Evolutionary conservation across 805 yeast species (phyloP).

Genomic region (Komagataella populi): DNA sequence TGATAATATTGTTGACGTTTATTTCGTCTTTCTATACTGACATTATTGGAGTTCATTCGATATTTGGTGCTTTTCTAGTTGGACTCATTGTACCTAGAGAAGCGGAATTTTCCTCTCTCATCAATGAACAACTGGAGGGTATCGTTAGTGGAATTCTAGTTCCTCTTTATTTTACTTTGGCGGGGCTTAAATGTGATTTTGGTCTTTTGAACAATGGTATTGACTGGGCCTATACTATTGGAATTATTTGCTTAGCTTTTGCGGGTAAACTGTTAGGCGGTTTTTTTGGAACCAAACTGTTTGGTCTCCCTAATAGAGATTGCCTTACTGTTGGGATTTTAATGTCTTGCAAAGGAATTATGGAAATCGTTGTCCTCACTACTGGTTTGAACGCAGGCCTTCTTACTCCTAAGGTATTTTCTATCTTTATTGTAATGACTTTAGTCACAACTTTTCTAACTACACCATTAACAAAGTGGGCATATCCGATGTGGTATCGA

Average conservation of each 20-base stretch:
- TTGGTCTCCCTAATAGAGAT: constrained; percentile 61
- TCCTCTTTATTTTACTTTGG: constrained; percentile 70
- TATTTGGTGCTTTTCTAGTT: constrained; percentile 72
- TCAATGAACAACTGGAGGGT: constrained; percentile 70
- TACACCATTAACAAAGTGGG: constrained; percentile 52
- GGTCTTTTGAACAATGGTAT: constrained; percentile 49
- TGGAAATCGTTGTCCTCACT: constrained; percentile 66
- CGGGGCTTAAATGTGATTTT: constrained; percentile 61
- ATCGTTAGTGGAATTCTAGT: constrained; percentile 56
- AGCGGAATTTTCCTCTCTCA: constrained; percentile 51
- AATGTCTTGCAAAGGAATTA: constrained; percentile 85
- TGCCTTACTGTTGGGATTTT: constrained; percentile 63
- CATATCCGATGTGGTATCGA: constrained; percentile 52
- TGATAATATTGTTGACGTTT: constrained; percentile 42
- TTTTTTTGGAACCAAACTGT: constrained; percentile 42
- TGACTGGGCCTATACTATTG: constrained; percentile 71
- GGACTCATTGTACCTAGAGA: constrained; percentile 72
- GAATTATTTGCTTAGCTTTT: constrained; percentile 54
- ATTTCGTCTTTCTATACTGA: constrained; percentile 68
- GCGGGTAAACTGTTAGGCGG: constrained; percentile 60
- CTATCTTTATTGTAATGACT: constrained; percentile 81
- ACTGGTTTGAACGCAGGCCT: constrained; percentile 65
- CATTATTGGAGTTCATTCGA: constrained; percentile 77
- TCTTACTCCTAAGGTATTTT: constrained; percentile 47
- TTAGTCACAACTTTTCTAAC: constrained; percentile 67